Percentiles rank a stretch among this genome's conserved stretches.
phyloP scores from a whole-genome alignment of 1,284 basidiomycete species.

The Tilletia indica region DNA sequence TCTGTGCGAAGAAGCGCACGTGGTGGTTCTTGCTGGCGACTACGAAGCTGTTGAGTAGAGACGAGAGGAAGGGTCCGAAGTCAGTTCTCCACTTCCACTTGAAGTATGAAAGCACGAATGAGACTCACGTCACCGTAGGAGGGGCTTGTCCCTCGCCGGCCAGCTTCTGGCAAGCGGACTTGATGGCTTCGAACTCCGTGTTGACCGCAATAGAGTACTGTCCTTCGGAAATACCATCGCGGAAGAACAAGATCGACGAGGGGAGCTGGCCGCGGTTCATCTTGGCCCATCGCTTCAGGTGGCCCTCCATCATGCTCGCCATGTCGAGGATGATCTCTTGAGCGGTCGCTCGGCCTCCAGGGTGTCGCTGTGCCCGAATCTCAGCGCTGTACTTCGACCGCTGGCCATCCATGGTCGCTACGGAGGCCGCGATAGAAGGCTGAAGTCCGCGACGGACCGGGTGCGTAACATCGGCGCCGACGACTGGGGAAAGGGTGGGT shows the following conservation, averaged over 20 bases:
- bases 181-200: constrained; percentile 56
- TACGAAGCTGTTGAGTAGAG: constrained; percentile 26
- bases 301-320: constrained; percentile 34
- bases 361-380: constrained; percentile 1
- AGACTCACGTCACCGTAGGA: constrained; percentile 56
- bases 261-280: constrained; percentile 53
- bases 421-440: constrained; percentile 60
- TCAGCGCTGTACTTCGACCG: neutral
- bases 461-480: constrained; percentile 57
- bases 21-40: constrained; percentile 53
- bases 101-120: neutral
- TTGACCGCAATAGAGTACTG: constrained; percentile 59
- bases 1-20: constrained; percentile 58
- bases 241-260: constrained; percentile 58
- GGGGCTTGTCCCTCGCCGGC: constrained; percentile 39
- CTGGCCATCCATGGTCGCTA: constrained; percentile 56
- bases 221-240: constrained; percentile 61
- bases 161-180: constrained; percentile 29
- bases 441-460: constrained; percentile 53
- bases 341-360: constrained; percentile 28
- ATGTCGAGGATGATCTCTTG: constrained; percentile 55
- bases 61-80: neutral
- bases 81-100: neutral
- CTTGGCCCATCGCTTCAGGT: constrained; percentile 34
- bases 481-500: constrained; percentile 32